Conservation (phyloP, 2,329 filamentous ascomycete genomes). For the Botryosphaeria agaves region DNA sequence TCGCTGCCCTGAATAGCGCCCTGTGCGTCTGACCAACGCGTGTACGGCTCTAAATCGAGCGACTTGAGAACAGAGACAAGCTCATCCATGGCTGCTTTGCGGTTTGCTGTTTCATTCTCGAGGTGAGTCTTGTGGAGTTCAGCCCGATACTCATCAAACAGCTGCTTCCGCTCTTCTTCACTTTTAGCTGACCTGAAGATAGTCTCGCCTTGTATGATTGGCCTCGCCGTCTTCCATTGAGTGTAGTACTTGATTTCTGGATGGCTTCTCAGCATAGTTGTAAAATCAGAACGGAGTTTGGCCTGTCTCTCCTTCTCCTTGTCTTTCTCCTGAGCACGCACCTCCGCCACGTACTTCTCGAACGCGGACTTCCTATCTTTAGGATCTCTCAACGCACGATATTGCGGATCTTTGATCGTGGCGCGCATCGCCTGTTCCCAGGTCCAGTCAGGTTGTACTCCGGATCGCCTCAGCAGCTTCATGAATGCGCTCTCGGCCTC, state of each 20-base stretch:
- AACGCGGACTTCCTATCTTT: slow-evolving; percentile 82
- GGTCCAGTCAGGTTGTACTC: slow-evolving; percentile 78
- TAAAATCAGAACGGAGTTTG: slow-evolving; percentile 87
- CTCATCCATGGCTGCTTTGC: slow-evolving; percentile 71
- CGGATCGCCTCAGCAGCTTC: slow-evolving; percentile 71
- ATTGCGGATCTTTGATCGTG: slow-evolving; percentile 81
- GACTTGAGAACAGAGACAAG: slow-evolving; percentile 61
- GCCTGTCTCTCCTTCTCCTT: slow-evolving; percentile 81
- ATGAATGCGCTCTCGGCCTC: slow-evolving; percentile 88
- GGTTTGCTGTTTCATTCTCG: slow-evolving; percentile 54
- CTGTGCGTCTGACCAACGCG: slow-evolving; percentile 84
- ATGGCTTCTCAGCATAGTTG: slow-evolving; percentile 88
- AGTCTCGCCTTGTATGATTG: slow-evolving; percentile 87
- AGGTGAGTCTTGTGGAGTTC: slow-evolving; percentile 67
- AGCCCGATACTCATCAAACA: slow-evolving; percentile 86
- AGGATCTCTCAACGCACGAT: slow-evolving; percentile 81
- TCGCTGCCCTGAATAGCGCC: slow-evolving; percentile 61
- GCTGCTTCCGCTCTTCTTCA: slow-evolving; percentile 69
- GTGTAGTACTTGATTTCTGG: slow-evolving; percentile 96
- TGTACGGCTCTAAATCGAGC: slow-evolving; percentile 79
- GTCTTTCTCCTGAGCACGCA: slow-evolving; percentile 84
- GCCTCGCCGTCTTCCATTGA: slow-evolving; percentile 87
- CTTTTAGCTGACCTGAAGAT: slow-evolving; percentile 84
- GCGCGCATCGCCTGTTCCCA: slow-evolving; percentile 82
- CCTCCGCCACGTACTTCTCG: slow-evolving; percentile 84